A percentile compares a stretch with the other conserved stretches of the same genome.
These are phyloP conservation scores for Kitagawia praeruptora DNA, from an alignment of 129 eudicot species.

Conservation along the genomic window DNA sequence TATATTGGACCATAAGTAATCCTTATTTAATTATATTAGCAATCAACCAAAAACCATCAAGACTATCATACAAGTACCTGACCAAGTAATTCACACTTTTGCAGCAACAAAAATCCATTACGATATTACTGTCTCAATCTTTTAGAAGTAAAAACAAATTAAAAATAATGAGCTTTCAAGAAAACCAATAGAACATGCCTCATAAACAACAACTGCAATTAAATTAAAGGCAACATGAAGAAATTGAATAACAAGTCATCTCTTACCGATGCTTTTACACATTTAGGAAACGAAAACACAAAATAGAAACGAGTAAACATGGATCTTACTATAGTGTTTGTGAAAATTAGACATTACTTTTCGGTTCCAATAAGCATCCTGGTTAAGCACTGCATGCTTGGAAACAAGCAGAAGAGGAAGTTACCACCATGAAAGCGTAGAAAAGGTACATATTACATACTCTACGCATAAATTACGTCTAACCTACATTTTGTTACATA, in stretches of 20 bases:
- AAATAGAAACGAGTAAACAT: too few relatives aligned
- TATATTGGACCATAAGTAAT: neutral
- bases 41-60: neutral
- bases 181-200: neutral
- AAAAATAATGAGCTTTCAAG: neutral
- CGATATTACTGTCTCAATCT: neutral
- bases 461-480: neutral
- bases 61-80: neutral
- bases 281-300: neutral
- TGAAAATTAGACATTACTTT: neutral
- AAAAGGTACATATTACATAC: too few relatives aligned
- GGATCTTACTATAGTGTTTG: neutral
- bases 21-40: neutral
- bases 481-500: neutral
- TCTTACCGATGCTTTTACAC: neutral
- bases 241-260: too few relatives aligned
- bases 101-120: neutral
- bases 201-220: neutral
- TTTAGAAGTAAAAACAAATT: neutral
- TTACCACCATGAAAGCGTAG: neutral
- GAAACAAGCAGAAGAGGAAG: neutral
- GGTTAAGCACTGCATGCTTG: neutral
- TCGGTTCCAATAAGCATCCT: neutral
- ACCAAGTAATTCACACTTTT: neutral
- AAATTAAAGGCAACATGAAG: neutral